Evolutionary conservation across 768 basidiomycete species (phyloP).

Genomic region (Xerocomus potaroensis): DNA sequence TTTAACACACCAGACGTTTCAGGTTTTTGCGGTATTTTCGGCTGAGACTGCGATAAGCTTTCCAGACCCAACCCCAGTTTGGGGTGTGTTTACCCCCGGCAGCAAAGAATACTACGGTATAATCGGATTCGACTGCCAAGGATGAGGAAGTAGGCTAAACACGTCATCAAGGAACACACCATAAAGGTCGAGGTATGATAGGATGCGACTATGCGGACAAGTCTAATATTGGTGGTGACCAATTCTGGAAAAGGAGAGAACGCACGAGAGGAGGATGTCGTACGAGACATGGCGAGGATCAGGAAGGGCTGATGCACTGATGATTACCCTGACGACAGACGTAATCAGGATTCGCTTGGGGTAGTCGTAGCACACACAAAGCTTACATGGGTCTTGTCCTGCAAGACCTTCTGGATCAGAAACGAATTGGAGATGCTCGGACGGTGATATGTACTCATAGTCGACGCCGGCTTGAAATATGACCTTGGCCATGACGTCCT

Average conservation of each 20-base stretch:
- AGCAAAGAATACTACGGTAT: conserved; percentile 83
- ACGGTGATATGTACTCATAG: conserved; percentile 62
- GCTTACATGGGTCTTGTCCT: conserved; percentile 87
- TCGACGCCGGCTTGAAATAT: conserved; percentile 90
- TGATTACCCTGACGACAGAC: conserved; percentile 59
- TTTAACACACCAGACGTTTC: conserved; percentile 74
- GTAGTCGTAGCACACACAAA: not conserved
- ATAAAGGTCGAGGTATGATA: conserved; percentile 77
- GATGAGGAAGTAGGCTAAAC: not conserved
- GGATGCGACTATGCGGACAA: conserved; percentile 56
- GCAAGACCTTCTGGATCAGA: conserved; percentile 8
- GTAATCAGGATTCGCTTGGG: conserved; percentile 6
- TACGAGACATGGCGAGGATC: conserved; percentile 75
- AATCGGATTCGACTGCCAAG: conserved; percentile 78
- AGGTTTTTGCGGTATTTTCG: conserved; percentile 86
- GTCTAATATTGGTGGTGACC: conserved; percentile 4
- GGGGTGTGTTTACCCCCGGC: conserved; percentile 73
- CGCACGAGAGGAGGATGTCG: conserved; percentile 71
- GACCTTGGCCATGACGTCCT: conserved; percentile 63
- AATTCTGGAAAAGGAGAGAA: conserved; percentile 13
- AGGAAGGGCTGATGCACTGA: conserved; percentile 79
- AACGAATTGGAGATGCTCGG: conserved; percentile 6
- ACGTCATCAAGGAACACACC: conserved; percentile 40
- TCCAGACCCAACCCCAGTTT: conserved; percentile 90
- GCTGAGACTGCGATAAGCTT: conserved; percentile 75